A percentile compares a stretch with the other conserved stretches of the same genome.
These are phyloP conservation scores for Hypoxylon fuscum DNA, from an alignment of 495 filamentous ascomycete genomes.

Conservation along the genomic window DNA sequence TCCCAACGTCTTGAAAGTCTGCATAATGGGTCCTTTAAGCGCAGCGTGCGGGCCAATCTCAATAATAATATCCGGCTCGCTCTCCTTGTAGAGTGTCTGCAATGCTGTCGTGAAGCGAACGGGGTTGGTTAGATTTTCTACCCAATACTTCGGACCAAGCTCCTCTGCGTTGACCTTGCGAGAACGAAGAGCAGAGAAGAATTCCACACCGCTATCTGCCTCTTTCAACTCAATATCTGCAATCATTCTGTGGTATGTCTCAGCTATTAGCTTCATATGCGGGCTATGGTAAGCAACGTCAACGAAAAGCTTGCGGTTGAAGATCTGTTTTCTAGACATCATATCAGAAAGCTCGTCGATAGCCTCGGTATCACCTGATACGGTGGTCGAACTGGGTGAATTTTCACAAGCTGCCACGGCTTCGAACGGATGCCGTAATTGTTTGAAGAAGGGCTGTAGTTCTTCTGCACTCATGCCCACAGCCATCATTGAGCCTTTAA, in stretches of 20 bases:
- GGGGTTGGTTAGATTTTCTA: conserved; percentile 53
- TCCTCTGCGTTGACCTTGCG: conserved; percentile 44
- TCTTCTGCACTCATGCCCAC: conserved; percentile 58
- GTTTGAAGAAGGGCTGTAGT: conserved; percentile 48
- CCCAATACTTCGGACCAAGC: conserved; percentile 56
- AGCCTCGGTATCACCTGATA: conserved; percentile 64
- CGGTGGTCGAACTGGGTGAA: conserved; percentile 65
- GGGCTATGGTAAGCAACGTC: conserved; percentile 71
- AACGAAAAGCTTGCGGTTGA: conserved; percentile 65
- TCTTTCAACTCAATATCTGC: conserved; percentile 44
- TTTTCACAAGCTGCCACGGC: conserved; percentile 62
- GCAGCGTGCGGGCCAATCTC: conserved; percentile 72
- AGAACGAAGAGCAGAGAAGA: conserved; percentile 50
- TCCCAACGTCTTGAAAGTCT: conserved; percentile 57
- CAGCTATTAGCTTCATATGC: conserved; percentile 64
- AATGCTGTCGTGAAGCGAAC: conserved; percentile 54
- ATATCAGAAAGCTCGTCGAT: conserved; percentile 58
- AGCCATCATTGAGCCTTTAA: conserved; percentile 59
- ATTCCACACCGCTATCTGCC: conserved; percentile 47
- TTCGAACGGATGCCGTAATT: conserved; percentile 29
- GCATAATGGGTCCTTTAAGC: conserved; percentile 64
- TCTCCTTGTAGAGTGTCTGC: conserved; percentile 40
- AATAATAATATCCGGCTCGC: conserved; percentile 56
- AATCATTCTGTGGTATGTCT: conserved; percentile 49
- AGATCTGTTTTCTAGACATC: conserved; percentile 56